These are phyloP conservation scores for Zangia roseola DNA, from an alignment of 768 basidiomycete genomes.

Conservation along the genomic window DNA sequence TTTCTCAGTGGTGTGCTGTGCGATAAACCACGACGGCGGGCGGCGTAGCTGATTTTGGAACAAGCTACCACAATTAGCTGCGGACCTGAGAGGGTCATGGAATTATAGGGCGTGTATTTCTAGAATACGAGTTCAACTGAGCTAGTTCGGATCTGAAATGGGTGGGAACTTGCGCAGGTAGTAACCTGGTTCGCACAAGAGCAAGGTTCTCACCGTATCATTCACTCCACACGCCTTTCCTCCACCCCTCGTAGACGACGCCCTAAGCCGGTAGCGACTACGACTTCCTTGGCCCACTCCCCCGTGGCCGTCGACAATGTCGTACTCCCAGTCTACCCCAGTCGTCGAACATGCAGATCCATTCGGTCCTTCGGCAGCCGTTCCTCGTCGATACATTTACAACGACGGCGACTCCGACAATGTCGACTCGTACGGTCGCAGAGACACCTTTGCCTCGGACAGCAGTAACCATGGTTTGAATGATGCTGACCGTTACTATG, in stretches of 20 bases:
- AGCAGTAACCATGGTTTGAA: conserved; percentile 56
- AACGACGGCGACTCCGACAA: conserved; percentile 79
- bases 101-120: too few species aligned
- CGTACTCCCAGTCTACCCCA: conserved; percentile 54
- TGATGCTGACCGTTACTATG: conserved; percentile 54
- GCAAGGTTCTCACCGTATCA: conserved; percentile 16
- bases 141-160: conserved; percentile 20
- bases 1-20: conserved; percentile 14
- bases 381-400: conserved; percentile 46
- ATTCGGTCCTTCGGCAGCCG: conserved; percentile 46
- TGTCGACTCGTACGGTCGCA: conserved; percentile 56
- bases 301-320: conserved; percentile 32
- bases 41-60: conserved; percentile 6
- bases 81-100: neutral
- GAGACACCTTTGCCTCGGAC: conserved; percentile 72
- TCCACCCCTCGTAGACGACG: conserved; percentile 7
- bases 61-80: conserved; percentile 3
- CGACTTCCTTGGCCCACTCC: conserved; percentile 17
- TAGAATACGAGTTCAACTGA: too few species aligned
- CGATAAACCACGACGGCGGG: neutral
- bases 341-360: conserved; percentile 68
- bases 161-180: conserved; percentile 31
- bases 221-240: conserved; percentile 1
- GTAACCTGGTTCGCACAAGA: conserved; percentile 19
- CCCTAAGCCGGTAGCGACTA: conserved; percentile 8